A percentile compares a stretch with the other conserved stretches of the same genome.
phyloP scores from a whole-genome alignment of 2,329 filamentous ascomycete genomes.

The Alternaria solani region DNA sequence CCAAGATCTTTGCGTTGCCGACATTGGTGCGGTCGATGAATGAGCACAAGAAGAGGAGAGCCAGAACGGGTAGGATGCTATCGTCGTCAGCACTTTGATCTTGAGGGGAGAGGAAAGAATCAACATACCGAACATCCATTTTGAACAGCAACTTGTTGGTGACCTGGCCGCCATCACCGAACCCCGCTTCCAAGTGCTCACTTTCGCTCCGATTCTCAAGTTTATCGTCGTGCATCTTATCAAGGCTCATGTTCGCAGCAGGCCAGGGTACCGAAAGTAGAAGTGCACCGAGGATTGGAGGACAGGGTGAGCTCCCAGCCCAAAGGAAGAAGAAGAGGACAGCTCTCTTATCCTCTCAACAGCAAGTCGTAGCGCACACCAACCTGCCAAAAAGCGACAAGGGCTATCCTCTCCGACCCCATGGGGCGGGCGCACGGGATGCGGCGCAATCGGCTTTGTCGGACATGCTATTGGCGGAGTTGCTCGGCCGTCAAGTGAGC shows the following conservation, averaged over 20 bases:
- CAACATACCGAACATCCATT: constrained; percentile 59
- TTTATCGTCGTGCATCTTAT: constrained; percentile 40
- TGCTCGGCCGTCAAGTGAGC: neutral
- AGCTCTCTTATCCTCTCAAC: neutral
- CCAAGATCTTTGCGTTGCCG: constrained; percentile 73
- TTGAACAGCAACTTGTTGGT: constrained; percentile 59
- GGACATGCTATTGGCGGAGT: neutral
- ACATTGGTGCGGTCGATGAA: constrained; percentile 76
- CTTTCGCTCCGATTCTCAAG: constrained; percentile 26
- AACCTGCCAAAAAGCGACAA: neutral
- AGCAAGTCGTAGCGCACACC: neutral
- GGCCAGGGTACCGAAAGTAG: neutral
- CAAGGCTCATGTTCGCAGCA: constrained; percentile 12
- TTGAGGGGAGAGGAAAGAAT: neutral
- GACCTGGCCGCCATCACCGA: constrained; percentile 18
- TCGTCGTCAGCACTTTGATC: neutral
- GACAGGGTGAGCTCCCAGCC: neutral
- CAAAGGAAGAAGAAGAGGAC: neutral
- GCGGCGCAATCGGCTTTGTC: neutral
- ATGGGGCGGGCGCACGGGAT: constrained; percentile 1
- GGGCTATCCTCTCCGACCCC: neutral
- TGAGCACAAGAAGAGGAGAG: constrained; percentile 71
- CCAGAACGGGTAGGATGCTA: constrained; percentile 69
- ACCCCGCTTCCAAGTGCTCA: constrained; percentile 28
- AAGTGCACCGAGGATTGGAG: neutral